Conservation (phyloP, 148 eudicot species). For the Amaranthus palmeri region DNA sequence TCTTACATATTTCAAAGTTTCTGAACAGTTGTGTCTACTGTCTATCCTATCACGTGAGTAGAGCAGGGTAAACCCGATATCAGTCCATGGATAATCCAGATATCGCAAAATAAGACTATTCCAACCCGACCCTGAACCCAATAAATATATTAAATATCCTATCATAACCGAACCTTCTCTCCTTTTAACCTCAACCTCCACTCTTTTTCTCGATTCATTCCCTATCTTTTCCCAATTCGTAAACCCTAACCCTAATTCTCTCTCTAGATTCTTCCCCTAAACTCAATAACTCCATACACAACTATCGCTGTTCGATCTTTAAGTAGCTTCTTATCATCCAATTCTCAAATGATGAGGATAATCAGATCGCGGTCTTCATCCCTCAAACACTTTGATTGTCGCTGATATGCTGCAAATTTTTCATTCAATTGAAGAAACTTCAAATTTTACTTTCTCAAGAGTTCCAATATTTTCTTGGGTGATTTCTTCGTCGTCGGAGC, state of each 20-base stretch:
- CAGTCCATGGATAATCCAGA: too few species aligned
- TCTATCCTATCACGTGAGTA: too few species aligned
- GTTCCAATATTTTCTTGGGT: neutral
- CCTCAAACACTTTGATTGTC: neutral
- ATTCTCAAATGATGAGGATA: neutral
- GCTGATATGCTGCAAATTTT: neutral
- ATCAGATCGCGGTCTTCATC: neutral
- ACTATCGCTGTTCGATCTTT: neutral
- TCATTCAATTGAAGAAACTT: neutral
- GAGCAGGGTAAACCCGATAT: too few species aligned
- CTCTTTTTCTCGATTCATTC: neutral
- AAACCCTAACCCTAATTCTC: constrained; percentile 11
- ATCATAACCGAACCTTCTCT: too few species aligned
- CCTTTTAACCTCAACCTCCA: neutral
- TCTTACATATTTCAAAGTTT: too few species aligned
- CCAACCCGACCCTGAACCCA: too few species aligned
- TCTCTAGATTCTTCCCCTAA: neutral
- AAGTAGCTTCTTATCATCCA: neutral
- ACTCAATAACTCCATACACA: neutral
- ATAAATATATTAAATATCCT: too few species aligned
- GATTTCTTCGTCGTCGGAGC: neutral
- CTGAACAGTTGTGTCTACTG: too few species aligned
- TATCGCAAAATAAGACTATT: too few species aligned
- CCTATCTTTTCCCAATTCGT: neutral
- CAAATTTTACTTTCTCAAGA: neutral